Base-by-base conservation (phyloP, 2,329 filamentous ascomycete species). In the Coniosporium tulheliwenetii region DNA sequence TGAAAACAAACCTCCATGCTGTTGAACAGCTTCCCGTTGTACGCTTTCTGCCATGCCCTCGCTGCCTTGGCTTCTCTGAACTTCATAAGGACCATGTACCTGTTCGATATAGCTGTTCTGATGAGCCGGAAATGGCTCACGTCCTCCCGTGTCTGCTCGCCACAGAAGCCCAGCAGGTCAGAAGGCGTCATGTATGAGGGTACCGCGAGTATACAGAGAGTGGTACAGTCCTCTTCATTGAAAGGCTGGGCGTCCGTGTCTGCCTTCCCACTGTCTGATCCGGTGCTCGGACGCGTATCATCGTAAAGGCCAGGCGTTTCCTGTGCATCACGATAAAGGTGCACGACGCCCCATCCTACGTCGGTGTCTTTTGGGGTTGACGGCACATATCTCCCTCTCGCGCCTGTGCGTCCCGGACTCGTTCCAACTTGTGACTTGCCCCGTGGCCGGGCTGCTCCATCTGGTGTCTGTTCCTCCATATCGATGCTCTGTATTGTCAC, bases 121-220 rank as follows among this genome's bases (percentile, higher is more conserved):
- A 98, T 83, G 75, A 98, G 85, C 40, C 91, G 73, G 56, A 94
- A 94, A 64, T 98, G 91, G 51, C 81, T 91, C 43, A 98, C 85
- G 44, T 87, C 75, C 43, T 82, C 76, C 56, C 83, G 75, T 58
- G 89, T 94, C 54, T 78, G 77, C 56, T 94, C 84, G 3, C 91
- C 91, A 5, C 96, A 75, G 51, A 93, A 96, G 0, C 85, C 87
- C 47, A 96, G 64, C 44, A 98, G 85, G 54, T 96, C 89, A 5
- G 82, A 81, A 0, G 87, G 83, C 7, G 85, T 85, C 65, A 96
- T 81, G 59, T 95, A 96, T 29, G 83, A 91, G 5, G 91, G 91
- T 10, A 98, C 89, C 5, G 89, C 87, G 26, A 94, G 78, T 47
- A 98, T 89, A 58, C 91, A 96, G 12, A 98, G 63, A 0, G 85